Evolutionary conservation across 495 filamentous ascomycete species (phyloP).

Genomic region (Annulohypoxylon nitens): DNA sequence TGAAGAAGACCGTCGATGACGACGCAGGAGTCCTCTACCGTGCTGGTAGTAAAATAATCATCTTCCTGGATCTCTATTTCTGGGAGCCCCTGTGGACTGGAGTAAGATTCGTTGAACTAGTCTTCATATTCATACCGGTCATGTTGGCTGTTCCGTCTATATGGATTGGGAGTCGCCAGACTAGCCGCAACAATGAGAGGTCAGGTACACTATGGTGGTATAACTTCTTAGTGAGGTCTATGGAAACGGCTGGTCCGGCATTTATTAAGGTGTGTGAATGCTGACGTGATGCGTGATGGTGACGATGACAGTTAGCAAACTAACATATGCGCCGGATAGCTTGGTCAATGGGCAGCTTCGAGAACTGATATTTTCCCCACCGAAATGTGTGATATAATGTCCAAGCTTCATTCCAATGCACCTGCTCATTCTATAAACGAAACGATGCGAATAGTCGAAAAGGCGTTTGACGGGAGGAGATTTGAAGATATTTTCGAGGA

Average conservation of each 20-base stretch:
- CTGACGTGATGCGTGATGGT: not conserved
- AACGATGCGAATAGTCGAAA: slow-evolving; percentile 81
- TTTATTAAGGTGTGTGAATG: slow-evolving; percentile 87
- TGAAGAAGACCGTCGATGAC: slow-evolving; percentile 73
- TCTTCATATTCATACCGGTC: slow-evolving; percentile 91
- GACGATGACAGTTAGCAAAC: not conserved
- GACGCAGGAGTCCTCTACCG: slow-evolving; percentile 69
- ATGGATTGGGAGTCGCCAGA: slow-evolving; percentile 76
- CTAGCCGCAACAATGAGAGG: slow-evolving; percentile 75
- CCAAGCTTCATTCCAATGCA: slow-evolving; percentile 92
- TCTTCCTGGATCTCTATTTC: slow-evolving; percentile 78
- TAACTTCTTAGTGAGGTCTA: slow-evolving; percentile 82
- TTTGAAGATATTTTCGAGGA: slow-evolving; percentile 98
- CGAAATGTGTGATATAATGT: slow-evolving; percentile 93
- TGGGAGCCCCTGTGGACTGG: slow-evolving; percentile 92
- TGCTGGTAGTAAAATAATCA: slow-evolving; percentile 65
- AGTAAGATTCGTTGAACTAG: slow-evolving; percentile 84
- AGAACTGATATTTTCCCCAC: slow-evolving; percentile 97
- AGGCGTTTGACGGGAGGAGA: slow-evolving; percentile 81
- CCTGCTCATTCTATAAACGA: slow-evolving; percentile 87
- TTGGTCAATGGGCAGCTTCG: slow-evolving; percentile 99
- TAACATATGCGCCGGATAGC: slow-evolving; percentile 63
- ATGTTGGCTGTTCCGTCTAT: slow-evolving; percentile 82
- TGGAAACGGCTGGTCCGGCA: slow-evolving; percentile 95
- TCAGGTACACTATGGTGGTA: slow-evolving; percentile 96